Conservation (phyloP, 768 basidiomycete genomes). For the Tylopilus felleus region DNA sequence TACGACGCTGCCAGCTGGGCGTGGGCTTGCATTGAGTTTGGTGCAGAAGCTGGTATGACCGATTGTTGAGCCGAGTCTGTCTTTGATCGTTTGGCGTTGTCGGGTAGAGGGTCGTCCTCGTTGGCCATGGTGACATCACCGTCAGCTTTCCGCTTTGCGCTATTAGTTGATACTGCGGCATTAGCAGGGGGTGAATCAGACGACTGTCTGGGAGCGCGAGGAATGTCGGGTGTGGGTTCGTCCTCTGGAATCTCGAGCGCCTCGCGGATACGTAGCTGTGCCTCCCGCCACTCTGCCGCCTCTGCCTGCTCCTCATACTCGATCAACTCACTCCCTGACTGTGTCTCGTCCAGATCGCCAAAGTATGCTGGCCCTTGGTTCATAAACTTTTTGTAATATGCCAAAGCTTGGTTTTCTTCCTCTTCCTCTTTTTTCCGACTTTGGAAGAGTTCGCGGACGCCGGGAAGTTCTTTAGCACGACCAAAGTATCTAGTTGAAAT, state of each 20-base stretch:
- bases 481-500: constrained; percentile 80
- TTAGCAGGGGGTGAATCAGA: constrained; percentile 22
- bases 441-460: constrained; percentile 92
- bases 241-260: constrained; percentile 50
- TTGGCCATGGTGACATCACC: constrained; percentile 37
- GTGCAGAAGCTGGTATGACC: not conserved
- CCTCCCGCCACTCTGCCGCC: constrained; percentile 70
- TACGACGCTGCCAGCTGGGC: constrained; percentile 63
- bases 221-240: constrained; percentile 50
- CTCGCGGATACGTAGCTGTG: constrained; percentile 52
- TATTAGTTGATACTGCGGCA: constrained; percentile 19
- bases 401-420: constrained; percentile 76
- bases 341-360: constrained; percentile 82
- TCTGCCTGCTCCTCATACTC: constrained; percentile 71
- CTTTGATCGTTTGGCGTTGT: constrained; percentile 32
- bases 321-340: constrained; percentile 54
- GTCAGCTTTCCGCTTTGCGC: constrained; percentile 57
- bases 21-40: constrained; percentile 25
- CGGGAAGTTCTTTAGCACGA: constrained; percentile 92
- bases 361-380: constrained; percentile 87
- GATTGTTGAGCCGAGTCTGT: constrained; percentile 10
- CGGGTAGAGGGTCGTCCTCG: constrained; percentile 25
- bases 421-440: constrained; percentile 83
- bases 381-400: constrained; percentile 84
- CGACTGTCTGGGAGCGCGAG: constrained; percentile 27